Base-by-base conservation (phyloP, 2,329 filamentous ascomycete species). In the Ophiostoma ips region DNA sequence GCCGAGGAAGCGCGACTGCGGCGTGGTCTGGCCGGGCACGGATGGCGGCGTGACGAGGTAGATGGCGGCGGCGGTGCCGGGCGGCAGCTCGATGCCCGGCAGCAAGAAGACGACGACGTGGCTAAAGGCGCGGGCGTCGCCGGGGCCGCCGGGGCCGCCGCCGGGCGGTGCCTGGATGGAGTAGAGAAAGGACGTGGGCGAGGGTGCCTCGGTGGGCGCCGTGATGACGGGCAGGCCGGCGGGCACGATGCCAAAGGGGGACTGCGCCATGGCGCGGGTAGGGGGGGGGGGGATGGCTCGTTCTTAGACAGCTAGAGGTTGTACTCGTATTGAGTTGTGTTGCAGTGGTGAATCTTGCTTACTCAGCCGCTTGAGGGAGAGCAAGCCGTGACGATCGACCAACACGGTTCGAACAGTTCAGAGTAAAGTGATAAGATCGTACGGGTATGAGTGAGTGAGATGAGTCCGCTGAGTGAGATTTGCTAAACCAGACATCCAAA, bases 71-170 rank as follows among this genome's bases (percentile, higher is more conserved):
- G 87, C 90, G 18, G 84, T 84, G 57, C 79, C 76, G 4, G 76
- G 71, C 0, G 89, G 89, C 0, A 98, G 73, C 10, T 74, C 65
- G 10, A 83, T 72, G 40, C 83, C 84, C 0, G 92, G 94, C 1
- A 95, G 77, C 34, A 95, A 73, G 68, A 96, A 94, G 51, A 96
- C 81, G 59, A 88, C 84, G 50, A 96, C 76, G 63, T 96, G 88
- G 15, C 83, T 80, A 64, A 92, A 87, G 48, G 78, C 58, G 40
- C 69, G n/a, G n/a, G n/a, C n/a, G n/a, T n/a, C n/a, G 69, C 10
- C n/a, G 16, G 18, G 28, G 24, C 24, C 8, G 24, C 24, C 8
- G 24, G 24, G 24, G 24, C 24, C 24, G 24, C 24, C 24, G 50
- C 34, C 52, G 7, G 52, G 59, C 0, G 66, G 57, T 12, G 68